These are phyloP conservation scores for Fraxinus baroniana DNA, from an alignment of 305 asterid genomes.

Conservation along the genomic window DNA sequence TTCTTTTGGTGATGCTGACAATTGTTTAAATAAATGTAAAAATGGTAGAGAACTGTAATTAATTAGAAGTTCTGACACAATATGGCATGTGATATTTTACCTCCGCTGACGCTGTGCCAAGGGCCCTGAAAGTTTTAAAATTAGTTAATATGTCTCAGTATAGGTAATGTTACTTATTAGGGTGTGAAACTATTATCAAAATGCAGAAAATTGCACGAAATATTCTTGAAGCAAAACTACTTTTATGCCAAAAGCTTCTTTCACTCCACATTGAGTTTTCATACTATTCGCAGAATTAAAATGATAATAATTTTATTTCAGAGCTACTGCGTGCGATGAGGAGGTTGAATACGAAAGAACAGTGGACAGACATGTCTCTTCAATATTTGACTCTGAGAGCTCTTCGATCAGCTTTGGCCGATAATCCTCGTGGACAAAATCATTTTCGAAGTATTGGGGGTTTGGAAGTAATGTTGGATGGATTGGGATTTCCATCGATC, in stretches of 20 bases:
- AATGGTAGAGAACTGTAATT: neutral
- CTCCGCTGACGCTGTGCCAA: neutral
- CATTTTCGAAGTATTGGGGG: constrained; percentile 99
- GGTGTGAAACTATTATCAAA: neutral
- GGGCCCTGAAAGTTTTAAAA: neutral
- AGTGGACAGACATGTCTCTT: constrained; percentile 73
- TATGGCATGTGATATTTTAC: neutral
- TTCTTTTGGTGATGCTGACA: neutral
- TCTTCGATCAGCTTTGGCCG: constrained; percentile 78
- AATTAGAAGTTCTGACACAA: neutral
- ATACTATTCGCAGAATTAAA: constrained; percentile 20
- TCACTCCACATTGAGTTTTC: constrained; percentile 19
- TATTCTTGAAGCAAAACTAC: neutral
- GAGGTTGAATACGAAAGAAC: constrained; percentile 93
- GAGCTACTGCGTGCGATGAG: constrained; percentile 86
- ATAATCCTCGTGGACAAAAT: constrained; percentile 95
- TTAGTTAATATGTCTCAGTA: neutral
- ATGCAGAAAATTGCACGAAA: neutral
- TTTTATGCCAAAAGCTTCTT: constrained; percentile 10
- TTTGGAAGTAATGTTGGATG: constrained; percentile 95
- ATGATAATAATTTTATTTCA: constrained; percentile 36
- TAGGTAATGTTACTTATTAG: neutral
- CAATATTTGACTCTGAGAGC: constrained; percentile 80
- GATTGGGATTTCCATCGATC: constrained; percentile 73
- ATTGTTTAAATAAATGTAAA: neutral